Conservation (phyloP, 768 basidiomycete genomes). For the Dacryopinax primogenitus region DNA sequence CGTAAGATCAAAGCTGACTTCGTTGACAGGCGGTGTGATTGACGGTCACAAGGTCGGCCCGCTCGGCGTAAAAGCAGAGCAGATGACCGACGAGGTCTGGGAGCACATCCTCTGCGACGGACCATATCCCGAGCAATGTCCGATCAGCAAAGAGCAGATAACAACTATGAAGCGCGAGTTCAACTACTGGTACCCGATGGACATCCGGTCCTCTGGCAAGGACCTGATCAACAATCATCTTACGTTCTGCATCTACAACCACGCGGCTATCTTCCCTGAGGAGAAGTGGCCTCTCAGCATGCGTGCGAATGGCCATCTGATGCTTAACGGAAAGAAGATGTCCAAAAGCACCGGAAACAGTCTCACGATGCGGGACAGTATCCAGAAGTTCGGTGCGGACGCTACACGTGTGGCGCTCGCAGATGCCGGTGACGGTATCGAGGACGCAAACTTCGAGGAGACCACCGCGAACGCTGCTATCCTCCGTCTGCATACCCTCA, state of each 20-base stretch:
- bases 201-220: conserved; percentile 95
- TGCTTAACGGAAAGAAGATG: conserved; percentile 99
- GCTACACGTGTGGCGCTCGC: conserved; percentile 84
- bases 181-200: conserved; percentile 96
- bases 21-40: conserved; percentile 45
- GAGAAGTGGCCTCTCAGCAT: conserved; percentile 83
- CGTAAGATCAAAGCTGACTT: not conserved
- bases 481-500: conserved; percentile 75
- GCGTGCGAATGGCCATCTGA: conserved; percentile 90
- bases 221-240: conserved; percentile 92
- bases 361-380: conserved; percentile 74
- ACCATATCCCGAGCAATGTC: conserved; percentile 38
- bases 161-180: conserved; percentile 81
- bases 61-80: conserved; percentile 71
- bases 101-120: conserved; percentile 79
- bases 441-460: conserved; percentile 99
- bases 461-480: conserved; percentile 96
- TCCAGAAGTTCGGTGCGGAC: conserved; percentile 94
- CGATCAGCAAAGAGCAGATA: conserved; percentile 61
- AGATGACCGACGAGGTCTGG: conserved; percentile 97
- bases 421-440: conserved; percentile 92
- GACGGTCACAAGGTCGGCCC: conserved; percentile 70
- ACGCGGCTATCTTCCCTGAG: conserved; percentile 83
- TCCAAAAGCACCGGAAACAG: conserved; percentile 93
- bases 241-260: conserved; percentile 87